These are phyloP conservation scores for Terana coerulea DNA, from an alignment of 768 basidiomycete species.

Conservation along the genomic window DNA sequence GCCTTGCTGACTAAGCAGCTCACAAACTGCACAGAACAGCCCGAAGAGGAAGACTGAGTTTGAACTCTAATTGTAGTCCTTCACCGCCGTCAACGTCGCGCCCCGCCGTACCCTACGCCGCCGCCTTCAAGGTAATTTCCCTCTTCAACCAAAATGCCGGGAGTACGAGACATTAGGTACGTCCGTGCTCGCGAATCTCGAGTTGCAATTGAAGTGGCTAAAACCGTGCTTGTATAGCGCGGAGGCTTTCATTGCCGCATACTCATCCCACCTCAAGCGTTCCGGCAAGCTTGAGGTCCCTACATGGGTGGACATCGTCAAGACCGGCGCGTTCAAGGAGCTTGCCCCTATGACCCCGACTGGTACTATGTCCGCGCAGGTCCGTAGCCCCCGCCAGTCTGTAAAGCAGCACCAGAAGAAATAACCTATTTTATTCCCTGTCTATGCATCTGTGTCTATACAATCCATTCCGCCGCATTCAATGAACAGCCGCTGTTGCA, in stretches of 20 bases:
- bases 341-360: constrained; percentile 97
- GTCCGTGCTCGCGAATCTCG: constrained; percentile 16
- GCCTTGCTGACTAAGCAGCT: constrained; percentile 38
- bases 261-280: constrained; percentile 94
- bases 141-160: constrained; percentile 56
- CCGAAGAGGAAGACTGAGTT: constrained; percentile 23
- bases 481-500: constrained; percentile 78
- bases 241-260: constrained; percentile 90
- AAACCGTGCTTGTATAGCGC: constrained; percentile 50
- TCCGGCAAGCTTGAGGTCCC: constrained; percentile 99
- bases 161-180: constrained; percentile 80
- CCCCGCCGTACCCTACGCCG: constrained; percentile 40
- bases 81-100: constrained; percentile 51
- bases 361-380: constrained; percentile 99
- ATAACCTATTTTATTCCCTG: not conserved
- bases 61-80: constrained; percentile 32
- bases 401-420: not conserved
- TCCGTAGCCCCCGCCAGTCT: constrained; percentile 36
- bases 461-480: not conserved
- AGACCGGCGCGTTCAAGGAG: constrained; percentile 97
- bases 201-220: constrained; percentile 11
- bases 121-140: constrained; percentile 39
- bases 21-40: constrained; percentile 37
- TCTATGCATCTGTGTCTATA: not conserved
- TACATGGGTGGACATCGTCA: constrained; percentile 97